Evolutionary conservation across 2,329 filamentous ascomycete species (phyloP), one percentile per base, ranked within the genome.

Genomic region (Cladosporium colombiae): DNA sequence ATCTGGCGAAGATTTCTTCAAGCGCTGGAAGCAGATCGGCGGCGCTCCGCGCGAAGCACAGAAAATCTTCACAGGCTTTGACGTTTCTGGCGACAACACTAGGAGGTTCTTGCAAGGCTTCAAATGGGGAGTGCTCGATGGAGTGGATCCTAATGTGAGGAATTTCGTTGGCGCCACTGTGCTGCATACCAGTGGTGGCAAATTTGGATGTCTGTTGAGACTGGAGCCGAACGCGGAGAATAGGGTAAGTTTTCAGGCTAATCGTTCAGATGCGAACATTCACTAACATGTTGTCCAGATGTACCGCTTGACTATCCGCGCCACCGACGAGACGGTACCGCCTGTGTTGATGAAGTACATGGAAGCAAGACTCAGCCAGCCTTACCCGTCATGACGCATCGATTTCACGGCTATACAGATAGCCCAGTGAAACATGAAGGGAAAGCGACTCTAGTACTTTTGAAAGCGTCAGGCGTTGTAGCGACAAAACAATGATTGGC

Each of bases 21-120:
- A 96, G 83, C 86, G 96, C 61, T 99, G 95, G 95, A 96, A 97
- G 83, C 95, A 99, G 80, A 98, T 99, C 72, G 95, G 95, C 14
- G 92, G 91, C 5, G 87, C 88, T 1, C 89, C 93, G 1, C 87
- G 96, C 33, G 96, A 99, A 78, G 89, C 91, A 0, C 95, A 99
- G 77, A 86, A 86, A 57, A 92, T 98, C 35, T 96, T 99, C 78
- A 84, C 85, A 64, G 84, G 83, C 18, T 83, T 84, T 14, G 88
- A 89, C 69, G 86, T 96, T 68, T 90, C 85, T 67, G 87, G 91
- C 66, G 80, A 82, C 2, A 93, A 91, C 71, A 89, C 96, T 53
- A 82, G 88, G 59, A 86, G 84, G 70, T 86, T 89, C 2, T 88
- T 97, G 0, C 85, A 92, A 70, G 93, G 93, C 0, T 97, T 98